Evolutionary conservation across 2,329 filamentous ascomycete genomes (phyloP).

Genomic region (Cordyceps cateniannulata): DNA sequence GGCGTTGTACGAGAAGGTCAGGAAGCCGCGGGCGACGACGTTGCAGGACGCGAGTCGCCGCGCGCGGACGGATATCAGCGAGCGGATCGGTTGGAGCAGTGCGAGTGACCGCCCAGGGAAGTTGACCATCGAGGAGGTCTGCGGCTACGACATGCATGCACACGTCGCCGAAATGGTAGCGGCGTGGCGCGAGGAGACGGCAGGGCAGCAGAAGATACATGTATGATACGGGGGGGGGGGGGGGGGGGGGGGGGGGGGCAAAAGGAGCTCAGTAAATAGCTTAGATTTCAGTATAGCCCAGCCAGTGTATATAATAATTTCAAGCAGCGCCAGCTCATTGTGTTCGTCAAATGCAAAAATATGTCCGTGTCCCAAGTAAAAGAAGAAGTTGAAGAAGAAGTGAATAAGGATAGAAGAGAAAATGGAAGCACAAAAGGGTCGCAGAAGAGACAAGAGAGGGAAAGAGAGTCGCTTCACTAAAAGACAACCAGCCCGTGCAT

Average conservation of each 20-base stretch:
- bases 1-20: conserved; percentile 40
- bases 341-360: neutral
- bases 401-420: neutral
- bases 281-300: neutral
- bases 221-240: neutral
- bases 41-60: conserved; percentile 45
- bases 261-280: neutral
- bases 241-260: too few relatives aligned
- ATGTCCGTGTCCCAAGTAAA: neutral
- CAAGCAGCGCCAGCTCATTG: neutral
- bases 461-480: conserved; percentile 11
- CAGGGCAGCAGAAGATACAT: neutral
- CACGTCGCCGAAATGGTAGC: conserved; percentile 10
- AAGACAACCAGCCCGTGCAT: conserved; percentile 30
- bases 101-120: conserved; percentile 49
- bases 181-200: neutral
- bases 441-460: neutral
- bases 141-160: conserved; percentile 34
- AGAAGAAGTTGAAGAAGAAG: neutral
- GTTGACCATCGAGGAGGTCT: conserved; percentile 57
- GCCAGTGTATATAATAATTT: neutral
- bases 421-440: neutral
- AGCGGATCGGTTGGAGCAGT: conserved; percentile 49
- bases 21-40: conserved; percentile 41
- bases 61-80: conserved; percentile 49